These are phyloP conservation scores for Venturia oleaginea DNA, from an alignment of 2,329 filamentous ascomycete genomes.

Conservation along the genomic window DNA sequence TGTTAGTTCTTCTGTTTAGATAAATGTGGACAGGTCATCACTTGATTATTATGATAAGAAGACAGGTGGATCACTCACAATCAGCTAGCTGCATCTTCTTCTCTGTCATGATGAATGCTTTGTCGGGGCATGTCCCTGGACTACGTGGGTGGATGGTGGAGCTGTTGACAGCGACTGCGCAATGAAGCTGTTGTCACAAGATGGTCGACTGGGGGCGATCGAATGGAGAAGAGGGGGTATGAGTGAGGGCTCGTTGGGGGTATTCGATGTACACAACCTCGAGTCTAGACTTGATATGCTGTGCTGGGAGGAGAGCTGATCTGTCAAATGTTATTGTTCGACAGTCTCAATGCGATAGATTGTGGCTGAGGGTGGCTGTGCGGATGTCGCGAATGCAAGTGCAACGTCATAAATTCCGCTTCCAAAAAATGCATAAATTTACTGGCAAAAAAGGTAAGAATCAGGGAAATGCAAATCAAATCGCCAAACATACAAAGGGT, in stretches of 20 bases:
- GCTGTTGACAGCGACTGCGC: background rate
- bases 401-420: too few species aligned
- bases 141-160: background rate
- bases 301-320: background rate
- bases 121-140: constrained; percentile 4
- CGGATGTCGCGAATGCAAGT: too few species aligned
- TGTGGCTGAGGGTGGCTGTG: too few species aligned
- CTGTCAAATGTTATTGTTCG: too few species aligned
- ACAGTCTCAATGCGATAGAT: too few species aligned
- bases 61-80: constrained; percentile 46
- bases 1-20: background rate
- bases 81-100: constrained; percentile 82
- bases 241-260: background rate
- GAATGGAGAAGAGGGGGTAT: background rate
- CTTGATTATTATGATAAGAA: background rate
- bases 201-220: background rate
- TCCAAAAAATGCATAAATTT: background rate
- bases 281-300: background rate
- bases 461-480: background rate
- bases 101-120: constrained; percentile 51
- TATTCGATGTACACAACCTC: background rate
- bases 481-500: background rate
- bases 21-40: background rate
- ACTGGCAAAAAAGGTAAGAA: background rate
- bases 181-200: too few species aligned